These are phyloP conservation scores for Nicotiana benthamiana DNA, from an alignment of 257 asterid genomes.

Conservation along the genomic window DNA sequence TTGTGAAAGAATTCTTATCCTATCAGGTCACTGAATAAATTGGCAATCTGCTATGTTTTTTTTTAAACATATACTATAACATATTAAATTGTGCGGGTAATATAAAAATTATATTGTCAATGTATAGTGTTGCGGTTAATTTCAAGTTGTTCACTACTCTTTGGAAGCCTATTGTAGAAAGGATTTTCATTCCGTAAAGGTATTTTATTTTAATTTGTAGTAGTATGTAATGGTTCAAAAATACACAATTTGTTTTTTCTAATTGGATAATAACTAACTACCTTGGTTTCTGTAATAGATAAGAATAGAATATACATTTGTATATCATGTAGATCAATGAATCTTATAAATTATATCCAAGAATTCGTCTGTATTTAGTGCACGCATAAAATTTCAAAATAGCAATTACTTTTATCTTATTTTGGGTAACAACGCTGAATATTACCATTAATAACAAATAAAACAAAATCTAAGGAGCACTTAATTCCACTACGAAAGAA, in stretches of 20 bases:
- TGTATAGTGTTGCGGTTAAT: too few species aligned
- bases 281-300: background rate
- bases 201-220: background rate
- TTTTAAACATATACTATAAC: too few species aligned
- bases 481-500: too few species aligned
- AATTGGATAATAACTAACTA: background rate
- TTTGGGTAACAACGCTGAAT: too few species aligned
- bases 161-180: conserved; percentile 2
- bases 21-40: background rate
- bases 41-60: too few species aligned
- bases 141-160: background rate
- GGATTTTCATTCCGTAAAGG: background rate
- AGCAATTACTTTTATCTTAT: background rate
- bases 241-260: background rate
- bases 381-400: background rate
- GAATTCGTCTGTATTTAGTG: background rate
- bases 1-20: background rate
- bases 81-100: too few species aligned
- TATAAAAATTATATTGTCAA: too few species aligned
- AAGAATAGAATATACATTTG: background rate
- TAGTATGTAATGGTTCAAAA: background rate
- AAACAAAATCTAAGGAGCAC: too few species aligned
- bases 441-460: background rate
- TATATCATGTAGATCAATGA: background rate
- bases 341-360: background rate